Conservation (phyloP, 83 land plant species). For the Larix sibirica region DNA sequence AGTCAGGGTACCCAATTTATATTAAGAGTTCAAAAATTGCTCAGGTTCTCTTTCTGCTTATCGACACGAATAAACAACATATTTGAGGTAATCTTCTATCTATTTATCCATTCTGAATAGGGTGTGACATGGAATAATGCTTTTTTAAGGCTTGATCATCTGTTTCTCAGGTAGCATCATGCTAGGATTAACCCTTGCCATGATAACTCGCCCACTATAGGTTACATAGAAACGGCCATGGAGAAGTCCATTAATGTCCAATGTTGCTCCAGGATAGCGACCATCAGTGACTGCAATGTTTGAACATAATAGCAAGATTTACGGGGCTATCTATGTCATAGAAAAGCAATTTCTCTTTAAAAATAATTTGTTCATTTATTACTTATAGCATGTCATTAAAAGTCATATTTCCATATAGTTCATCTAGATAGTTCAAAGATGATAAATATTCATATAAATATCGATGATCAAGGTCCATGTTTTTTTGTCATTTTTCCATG, state of each 20-base stretch:
- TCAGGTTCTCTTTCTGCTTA: constrained; percentile 59
- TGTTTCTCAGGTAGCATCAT: constrained; percentile 98
- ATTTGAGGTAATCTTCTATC: constrained; percentile 80
- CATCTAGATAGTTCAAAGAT: constrained; percentile 34
- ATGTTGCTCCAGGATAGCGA: constrained; percentile 94
- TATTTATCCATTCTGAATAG: constrained; percentile 87
- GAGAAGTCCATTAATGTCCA: constrained; percentile 95
- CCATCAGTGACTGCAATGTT: constrained; percentile 92
- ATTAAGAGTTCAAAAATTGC: constrained; percentile 16
- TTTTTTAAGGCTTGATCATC: constrained; percentile 95
- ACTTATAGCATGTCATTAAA: not conserved
- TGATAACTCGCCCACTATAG: constrained; percentile 87
- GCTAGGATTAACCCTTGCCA: constrained; percentile 99
- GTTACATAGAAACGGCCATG: constrained; percentile 96
- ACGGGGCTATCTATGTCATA: not conserved
- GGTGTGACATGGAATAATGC: constrained; percentile 76
- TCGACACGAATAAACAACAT: constrained; percentile 73
- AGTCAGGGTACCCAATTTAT: constrained; percentile 26
- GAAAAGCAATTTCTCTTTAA: not conserved
- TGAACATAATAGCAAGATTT: constrained; percentile 3
- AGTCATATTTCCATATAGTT: not conserved
- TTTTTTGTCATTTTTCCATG: constrained; percentile 97
- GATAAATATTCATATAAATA: constrained; percentile 97
- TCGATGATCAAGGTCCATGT: constrained; percentile 90
- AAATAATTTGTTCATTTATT: not conserved